phyloP scores from a whole-genome alignment of 2,329 filamentous ascomycete species.

The Paracamarosporium sp. region DNA sequence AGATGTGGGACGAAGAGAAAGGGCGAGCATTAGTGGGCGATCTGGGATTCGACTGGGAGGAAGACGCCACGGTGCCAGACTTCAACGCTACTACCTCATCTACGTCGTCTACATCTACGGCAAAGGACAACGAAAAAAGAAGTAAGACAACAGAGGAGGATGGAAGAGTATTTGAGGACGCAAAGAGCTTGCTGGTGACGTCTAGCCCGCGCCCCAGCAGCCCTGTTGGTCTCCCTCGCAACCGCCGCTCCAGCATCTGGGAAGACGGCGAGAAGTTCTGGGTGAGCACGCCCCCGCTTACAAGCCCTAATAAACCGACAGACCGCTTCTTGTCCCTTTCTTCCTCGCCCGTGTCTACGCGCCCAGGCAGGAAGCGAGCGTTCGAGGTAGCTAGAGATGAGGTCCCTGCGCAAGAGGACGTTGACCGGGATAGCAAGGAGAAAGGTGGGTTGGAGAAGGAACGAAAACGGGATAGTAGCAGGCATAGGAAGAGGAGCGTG shows the following conservation, averaged over 20 bases:
- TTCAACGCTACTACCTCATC: background rate
- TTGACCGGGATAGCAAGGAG: background rate
- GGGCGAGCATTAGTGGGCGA: constrained; percentile 26
- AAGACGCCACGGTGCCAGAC: constrained; percentile 27
- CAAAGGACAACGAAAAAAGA: background rate
- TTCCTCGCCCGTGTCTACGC: constrained; percentile 17
- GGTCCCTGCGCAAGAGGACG: constrained; percentile 8
- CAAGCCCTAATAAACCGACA: constrained; percentile 22
- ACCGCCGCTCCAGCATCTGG: constrained; percentile 33
- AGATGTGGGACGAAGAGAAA: constrained; percentile 24
- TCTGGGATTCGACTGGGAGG: constrained; percentile 29
- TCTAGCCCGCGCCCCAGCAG: background rate
- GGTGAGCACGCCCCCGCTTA: constrained; percentile 25
- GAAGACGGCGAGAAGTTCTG: constrained; percentile 42
- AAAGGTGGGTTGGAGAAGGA: background rate
- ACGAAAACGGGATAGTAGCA: background rate
- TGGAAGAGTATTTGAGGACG: background rate
- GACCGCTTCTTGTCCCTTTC: constrained; percentile 17
- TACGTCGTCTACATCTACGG: background rate
- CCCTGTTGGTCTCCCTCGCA: background rate
- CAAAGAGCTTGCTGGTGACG: background rate
- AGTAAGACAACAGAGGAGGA: background rate
- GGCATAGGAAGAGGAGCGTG: constrained; percentile 23
- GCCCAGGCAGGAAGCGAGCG: constrained; percentile 18
- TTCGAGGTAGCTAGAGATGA: constrained; percentile 32